Evolutionary conservation across 225 moss, liverwort and hornwort species (phyloP), one percentile per base, ranked within the genome.

Genomic region (Marchantia paleacea): DNA sequence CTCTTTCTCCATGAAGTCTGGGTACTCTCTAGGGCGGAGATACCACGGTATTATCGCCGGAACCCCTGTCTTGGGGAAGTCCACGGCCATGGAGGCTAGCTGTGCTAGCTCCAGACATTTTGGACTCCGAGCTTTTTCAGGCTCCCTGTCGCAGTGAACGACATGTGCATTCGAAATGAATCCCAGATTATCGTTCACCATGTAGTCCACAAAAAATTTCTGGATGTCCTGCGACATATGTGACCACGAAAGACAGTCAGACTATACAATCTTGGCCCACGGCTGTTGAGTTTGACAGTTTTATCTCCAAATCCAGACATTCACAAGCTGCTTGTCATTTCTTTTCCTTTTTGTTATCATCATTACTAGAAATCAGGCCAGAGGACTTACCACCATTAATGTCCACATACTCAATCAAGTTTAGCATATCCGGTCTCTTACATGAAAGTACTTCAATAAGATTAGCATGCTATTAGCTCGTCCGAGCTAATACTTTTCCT

Each of bases 1-100:
- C 55, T 85, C 90, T 67, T 97, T 97, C 81, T 93, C 93, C 94
- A 97, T 94, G 58, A 92, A 97, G 72, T 94, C 96, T 25, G 94
- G 96, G 54, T 94, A 97, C 10, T 81, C 69, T 63, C 15, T 55
- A 1, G 91, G 87, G 39, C 89, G 85, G 62, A 94, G 83, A 20
- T 62, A 26, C 10, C 76, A 8, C 4, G 84, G 80, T 48, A 97
- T 87, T 39, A 90, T 82, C 28, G 94, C 94, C 29, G 92, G 92
- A 48, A 81, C 81, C 19, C 96, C 94, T 11, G 93, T 97, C 83
- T 97, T 97, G 0, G 93, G 92, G 54, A 94, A 93, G 85, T 97
- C 93, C 6, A 97, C 92, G 4, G 92, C 91, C 50, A 91, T 83
- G 7, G 89, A 88, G 58, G 90, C 87, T 52, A 94, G 93, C 3